A percentile compares a stretch with the other conserved stretches of the same genome.
Evolutionary conservation across 495 filamentous ascomycete species (phyloP).

Genomic region (Penicillium alfredii): DNA sequence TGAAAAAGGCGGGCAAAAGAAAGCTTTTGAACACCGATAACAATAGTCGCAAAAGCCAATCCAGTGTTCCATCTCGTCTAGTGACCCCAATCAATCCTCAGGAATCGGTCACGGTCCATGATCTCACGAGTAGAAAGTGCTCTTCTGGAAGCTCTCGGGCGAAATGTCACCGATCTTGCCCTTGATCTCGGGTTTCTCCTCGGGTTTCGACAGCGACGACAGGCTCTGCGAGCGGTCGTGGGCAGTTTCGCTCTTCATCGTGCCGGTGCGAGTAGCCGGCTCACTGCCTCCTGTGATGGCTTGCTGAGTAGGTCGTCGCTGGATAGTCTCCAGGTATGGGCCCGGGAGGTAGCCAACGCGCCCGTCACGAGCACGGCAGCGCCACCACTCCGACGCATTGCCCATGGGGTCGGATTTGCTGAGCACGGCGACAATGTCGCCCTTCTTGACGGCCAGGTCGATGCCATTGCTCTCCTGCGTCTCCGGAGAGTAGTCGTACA

Average conservation of each 20-base stretch:
- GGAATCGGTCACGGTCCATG: conserved; percentile 2
- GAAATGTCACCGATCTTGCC: conserved; percentile 57
- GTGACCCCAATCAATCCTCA: no score
- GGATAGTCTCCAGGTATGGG: conserved; percentile 80
- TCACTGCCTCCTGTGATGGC: conserved; percentile 43
- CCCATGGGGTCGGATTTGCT: conserved; percentile 90
- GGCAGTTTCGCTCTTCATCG: conserved; percentile 48
- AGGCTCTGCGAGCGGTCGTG: conserved; percentile 25
- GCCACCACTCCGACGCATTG: conserved; percentile 94
- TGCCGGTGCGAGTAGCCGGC: conserved; percentile 47
- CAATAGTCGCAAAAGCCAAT: no score
- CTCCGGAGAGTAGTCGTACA: conserved; percentile 89
- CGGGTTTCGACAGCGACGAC: conserved; percentile 17
- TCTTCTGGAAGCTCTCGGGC: conserved; percentile 86
- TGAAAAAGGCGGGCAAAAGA: no score
- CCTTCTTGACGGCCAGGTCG: conserved; percentile 89
- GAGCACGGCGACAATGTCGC: conserved; percentile 90
- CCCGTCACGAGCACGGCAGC: conserved; percentile 86
- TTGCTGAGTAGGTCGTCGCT: conserved; percentile 58
- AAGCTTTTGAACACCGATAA: no score
- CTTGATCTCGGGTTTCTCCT: conserved; percentile 37
- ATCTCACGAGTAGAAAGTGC: conserved; percentile 61
- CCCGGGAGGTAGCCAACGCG: conserved; percentile 85
- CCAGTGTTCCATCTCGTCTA: no score
- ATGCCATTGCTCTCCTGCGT: conserved; percentile 61